phyloP scores from a whole-genome alignment of 345 rosid species.

The Eucalyptus microcorys region DNA sequence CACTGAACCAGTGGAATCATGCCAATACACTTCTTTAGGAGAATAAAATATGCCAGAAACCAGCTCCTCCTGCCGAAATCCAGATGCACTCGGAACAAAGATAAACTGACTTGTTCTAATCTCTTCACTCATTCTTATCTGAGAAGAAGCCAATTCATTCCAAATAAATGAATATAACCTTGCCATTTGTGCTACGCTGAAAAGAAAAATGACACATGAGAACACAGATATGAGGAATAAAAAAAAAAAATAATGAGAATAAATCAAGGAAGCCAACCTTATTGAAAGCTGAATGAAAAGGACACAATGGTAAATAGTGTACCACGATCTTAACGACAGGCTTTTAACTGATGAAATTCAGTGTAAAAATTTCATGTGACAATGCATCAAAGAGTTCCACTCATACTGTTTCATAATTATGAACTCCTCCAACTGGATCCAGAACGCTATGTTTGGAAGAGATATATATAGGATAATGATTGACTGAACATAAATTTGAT shows the following conservation, averaged over 20 bases:
- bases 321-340: background rate
- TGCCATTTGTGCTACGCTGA: conserved; percentile 72
- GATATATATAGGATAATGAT: background rate
- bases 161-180: conserved; percentile 63
- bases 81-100: conserved; percentile 53
- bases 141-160: conserved; percentile 49
- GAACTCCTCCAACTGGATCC: background rate
- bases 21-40: conserved; percentile 70
- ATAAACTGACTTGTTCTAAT: conserved; percentile 41
- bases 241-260: background rate
- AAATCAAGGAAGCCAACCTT: background rate
- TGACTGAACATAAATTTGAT: background rate
- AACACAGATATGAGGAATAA: background rate
- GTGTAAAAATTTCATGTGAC: background rate
- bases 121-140: conserved; percentile 34
- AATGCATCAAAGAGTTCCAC: background rate
- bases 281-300: background rate
- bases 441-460: background rate
- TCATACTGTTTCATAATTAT: background rate
- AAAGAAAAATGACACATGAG: background rate
- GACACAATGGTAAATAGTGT: background rate
- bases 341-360: background rate
- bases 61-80: conserved; percentile 32
- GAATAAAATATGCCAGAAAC: conserved; percentile 60
- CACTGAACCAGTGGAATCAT: conserved; percentile 61